phyloP scores from a whole-genome alignment of 495 filamentous ascomycete genomes.

The Hypoxylon fragiforme region DNA sequence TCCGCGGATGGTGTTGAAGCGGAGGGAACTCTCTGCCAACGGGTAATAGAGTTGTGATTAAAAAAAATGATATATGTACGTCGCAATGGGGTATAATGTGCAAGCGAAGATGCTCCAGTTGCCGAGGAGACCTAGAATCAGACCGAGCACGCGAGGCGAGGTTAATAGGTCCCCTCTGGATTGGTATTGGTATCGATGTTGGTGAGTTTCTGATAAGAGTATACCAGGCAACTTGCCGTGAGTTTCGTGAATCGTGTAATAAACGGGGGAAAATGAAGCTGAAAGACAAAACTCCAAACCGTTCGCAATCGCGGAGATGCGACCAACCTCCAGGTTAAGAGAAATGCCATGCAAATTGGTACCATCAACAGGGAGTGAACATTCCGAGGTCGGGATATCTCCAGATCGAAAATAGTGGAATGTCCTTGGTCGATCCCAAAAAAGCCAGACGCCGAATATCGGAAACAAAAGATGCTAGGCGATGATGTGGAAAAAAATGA shows the following conservation, averaged over 20 bases:
- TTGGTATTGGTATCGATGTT: conserved; percentile 12
- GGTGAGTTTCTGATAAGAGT: conserved; percentile 11
- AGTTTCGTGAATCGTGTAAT: conserved; percentile 35
- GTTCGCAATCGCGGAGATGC: conserved; percentile 32
- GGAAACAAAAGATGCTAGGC: conserved; percentile 26
- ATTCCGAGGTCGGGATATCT: conserved; percentile 17
- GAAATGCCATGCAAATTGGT: conserved; percentile 33
- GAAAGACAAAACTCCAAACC: conserved; percentile 38
- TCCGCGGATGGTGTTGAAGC: conserved; percentile 26
- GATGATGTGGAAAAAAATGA: conserved; percentile 21
- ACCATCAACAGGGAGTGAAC: conserved; percentile 16
- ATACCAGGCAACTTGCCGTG: conserved; percentile 19
- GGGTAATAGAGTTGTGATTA: conserved; percentile 20
- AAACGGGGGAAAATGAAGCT: conserved; percentile 16
- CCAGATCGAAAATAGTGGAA: conserved; percentile 20
- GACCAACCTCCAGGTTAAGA: conserved; percentile 28
- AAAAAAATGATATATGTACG: conserved; percentile 36
- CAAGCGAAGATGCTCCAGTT: conserved; percentile 25
- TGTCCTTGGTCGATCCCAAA: conserved; percentile 8
- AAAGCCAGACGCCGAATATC: conserved; percentile 30
- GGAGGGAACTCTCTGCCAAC: conserved; percentile 30
- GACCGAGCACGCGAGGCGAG: conserved; percentile 36
- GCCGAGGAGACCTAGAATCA: neutral
- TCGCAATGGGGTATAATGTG: conserved; percentile 36
- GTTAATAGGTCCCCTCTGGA: conserved; percentile 2